Percentiles rank a stretch among this genome's conserved stretches.
phyloP scores from a whole-genome alignment of 495 filamentous ascomycete genomes.

The Astrothelium subdiscretum region DNA sequence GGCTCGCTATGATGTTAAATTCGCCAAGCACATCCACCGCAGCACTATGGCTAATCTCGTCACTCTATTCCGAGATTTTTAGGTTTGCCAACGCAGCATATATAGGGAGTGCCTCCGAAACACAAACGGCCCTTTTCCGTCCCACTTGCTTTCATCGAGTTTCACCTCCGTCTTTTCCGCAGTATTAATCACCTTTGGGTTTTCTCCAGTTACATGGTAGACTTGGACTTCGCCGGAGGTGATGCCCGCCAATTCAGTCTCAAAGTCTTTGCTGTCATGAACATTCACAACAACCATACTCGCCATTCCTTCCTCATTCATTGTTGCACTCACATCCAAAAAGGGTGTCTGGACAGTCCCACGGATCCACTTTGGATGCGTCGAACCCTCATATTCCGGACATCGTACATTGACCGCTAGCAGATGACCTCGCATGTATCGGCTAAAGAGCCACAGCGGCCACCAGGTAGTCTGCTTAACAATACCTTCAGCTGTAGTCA shows the following conservation, averaged over 20 bases:
- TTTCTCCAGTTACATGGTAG: slow-evolving; percentile 48
- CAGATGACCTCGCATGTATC: slow-evolving; percentile 63
- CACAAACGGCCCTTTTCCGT: slow-evolving; percentile 42
- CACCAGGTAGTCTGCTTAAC: slow-evolving; percentile 68
- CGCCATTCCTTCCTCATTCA: slow-evolving; percentile 49
- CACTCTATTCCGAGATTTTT: slow-evolving; percentile 5
- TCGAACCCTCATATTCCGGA: slow-evolving; percentile 50
- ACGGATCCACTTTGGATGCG: slow-evolving; percentile 52
- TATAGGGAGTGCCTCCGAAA: slow-evolving; percentile 59
- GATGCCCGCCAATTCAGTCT: slow-evolving; percentile 44
- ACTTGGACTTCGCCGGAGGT: slow-evolving; percentile 35
- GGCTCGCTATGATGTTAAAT: no score
- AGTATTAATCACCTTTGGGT: slow-evolving; percentile 46
- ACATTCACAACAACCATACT: slow-evolving; percentile 62
- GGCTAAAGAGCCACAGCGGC: slow-evolving; percentile 59
- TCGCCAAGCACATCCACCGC: not conserved
- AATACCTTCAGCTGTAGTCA: slow-evolving; percentile 53
- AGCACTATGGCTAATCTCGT: not conserved
- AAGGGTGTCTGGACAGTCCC: slow-evolving; percentile 53
- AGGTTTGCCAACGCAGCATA: slow-evolving; percentile 52
- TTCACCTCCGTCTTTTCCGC: slow-evolving; percentile 48
- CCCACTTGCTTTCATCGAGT: slow-evolving; percentile 49
- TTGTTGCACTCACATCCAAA: slow-evolving; percentile 57
- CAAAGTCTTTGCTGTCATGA: slow-evolving; percentile 43
- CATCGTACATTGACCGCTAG: slow-evolving; percentile 49